Evolutionary conservation across 202 grass and related monocot species (phyloP), one percentile per base, ranked within the genome.

Genomic region (Zoysia matrella): DNA sequence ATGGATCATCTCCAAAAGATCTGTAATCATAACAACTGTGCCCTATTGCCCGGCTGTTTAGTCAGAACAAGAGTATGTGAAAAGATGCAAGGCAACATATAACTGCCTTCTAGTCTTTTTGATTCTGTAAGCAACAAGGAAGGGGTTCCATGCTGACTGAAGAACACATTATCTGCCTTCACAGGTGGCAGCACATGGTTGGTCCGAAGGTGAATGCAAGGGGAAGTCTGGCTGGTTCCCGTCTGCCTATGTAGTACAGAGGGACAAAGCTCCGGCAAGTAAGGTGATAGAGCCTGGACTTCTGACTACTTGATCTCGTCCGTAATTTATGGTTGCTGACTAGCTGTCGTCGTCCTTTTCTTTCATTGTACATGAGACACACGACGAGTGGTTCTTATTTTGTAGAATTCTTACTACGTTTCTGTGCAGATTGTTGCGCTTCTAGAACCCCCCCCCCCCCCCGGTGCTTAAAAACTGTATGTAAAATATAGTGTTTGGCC

Each of bases 181-280:
- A 82, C 85, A 99, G 96, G 91, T 87, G 71, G 75, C 91, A 1
- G 18, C 83, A 69, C 94, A 99, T 36, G 30, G 30, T 36, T 36
- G 30, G 30, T 36, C 30, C 30, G 30, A 36, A 36, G 30, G 30
- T 36, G 30, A 36, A 36, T 36, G 30, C 30, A 36, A 36, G 30
- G 30, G 30, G 30, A 36, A 36, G 30, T 36, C 9, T 36, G 30
- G 30, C 30, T 36, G 30, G 30, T 36, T 99, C 83, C 96, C 96
- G 78, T 99, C 96, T 7, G 91, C 96, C 50, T 99, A 99, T 72
- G 82, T 99, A 69, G 77, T 88, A 81, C 74, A 12, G 71, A 89
- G 93, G 82, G 96, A 92, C 82, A 85, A 94, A 83, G 90, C 91
- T 67, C 91, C 87, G 55, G 91, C 89, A 86, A 94, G 78, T 61